These are phyloP conservation scores for Crepidotus variabilis DNA, from an alignment of 768 basidiomycete species.

Conservation along the genomic window DNA sequence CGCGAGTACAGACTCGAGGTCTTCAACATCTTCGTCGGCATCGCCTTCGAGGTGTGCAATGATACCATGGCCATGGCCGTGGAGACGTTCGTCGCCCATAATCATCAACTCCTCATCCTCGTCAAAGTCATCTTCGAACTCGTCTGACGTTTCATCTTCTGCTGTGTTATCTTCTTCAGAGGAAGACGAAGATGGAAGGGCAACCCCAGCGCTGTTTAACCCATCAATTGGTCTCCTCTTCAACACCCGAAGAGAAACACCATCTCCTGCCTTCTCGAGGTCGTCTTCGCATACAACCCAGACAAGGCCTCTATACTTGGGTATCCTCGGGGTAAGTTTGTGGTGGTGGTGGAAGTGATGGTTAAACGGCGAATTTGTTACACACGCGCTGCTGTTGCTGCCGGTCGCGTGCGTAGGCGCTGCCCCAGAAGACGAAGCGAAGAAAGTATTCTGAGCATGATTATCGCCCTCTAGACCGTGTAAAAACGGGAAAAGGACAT, in stretches of 20 bases:
- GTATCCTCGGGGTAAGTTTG: conserved; percentile 26
- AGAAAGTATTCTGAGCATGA: conserved; percentile 77
- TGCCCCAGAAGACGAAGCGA: conserved; percentile 37
- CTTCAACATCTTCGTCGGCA: conserved; percentile 15
- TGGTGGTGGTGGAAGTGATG: conserved; percentile 10
- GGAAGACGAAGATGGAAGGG: conserved; percentile 11
- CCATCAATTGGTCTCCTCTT: conserved; percentile 22
- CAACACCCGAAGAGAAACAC: conserved; percentile 30
- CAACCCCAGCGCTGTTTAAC: conserved; percentile 6
- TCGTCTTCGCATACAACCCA: conserved; percentile 83
- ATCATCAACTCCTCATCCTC: conserved; percentile 6
- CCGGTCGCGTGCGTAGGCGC: conserved; percentile 10
- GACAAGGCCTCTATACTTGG: conserved; percentile 67
- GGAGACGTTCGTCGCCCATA: conserved; percentile 20
- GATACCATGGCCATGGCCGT: conserved; percentile 7
- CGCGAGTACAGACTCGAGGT: conserved; percentile 13
- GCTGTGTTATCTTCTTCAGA: conserved; percentile 10
- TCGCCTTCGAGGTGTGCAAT: conserved; percentile 8
- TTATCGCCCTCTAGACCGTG: conserved; percentile 86
- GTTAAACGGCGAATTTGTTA: conserved; percentile 6
- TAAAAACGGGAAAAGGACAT: conserved; percentile 82
- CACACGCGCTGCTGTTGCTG: conserved; percentile 7
- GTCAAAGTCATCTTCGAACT: conserved; percentile 26
- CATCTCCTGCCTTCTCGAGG: conserved; percentile 31
- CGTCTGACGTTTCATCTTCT: conserved; percentile 18